Base-by-base conservation (phyloP, 179 eudicot genomes). In the Silene vulgaris region DNA sequence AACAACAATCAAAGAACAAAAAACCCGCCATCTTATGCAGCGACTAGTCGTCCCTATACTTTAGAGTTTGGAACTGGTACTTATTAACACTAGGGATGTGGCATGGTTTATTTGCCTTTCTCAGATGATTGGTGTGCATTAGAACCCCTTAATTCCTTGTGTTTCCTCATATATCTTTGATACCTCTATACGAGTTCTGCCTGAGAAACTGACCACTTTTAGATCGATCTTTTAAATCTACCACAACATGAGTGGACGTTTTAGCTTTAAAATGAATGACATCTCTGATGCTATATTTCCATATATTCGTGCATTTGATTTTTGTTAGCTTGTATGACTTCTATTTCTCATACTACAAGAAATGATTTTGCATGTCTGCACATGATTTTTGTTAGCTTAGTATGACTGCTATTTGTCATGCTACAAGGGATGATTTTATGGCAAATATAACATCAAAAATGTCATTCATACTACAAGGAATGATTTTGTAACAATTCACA, bases 91-190 rank as follows among this genome's bases (percentile, higher is more conserved):
- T 32, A 45, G 21, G 48, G 30, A 56, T n/a, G 16, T 23, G 52
- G 19, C 57, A 43, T 62, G 67, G 13, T 61, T 60, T 5, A 43
- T 12, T 63, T 40, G 43, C 56, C 16, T 63, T 74, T 9, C n/a
- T 74, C 45, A 19, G 20, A 8, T 69, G 56, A 43, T 40, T 69
- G 57, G 28, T 37, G 56, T 69, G 32, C 35, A 70, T 21, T 70
- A 23, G 16, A 70, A 70, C 37, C 60, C 8, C 2, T 30, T 48
- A 29, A 45, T 12, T 37, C 26, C 8, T 2, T 66, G 50, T 66
- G 48, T 66, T 37, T 17, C 23, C 48, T 16, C 16, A 16, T 30
- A 65, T 13, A n/a, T 12, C 17, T 0, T 17, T 59, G 19, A 5
- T 59, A 59, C 8, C 5, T 28, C 69, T 23, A 8, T 5, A 29